Evolutionary conservation across 1,284 basidiomycete genomes (phyloP).

Genomic region (Stereum hirsutum): DNA sequence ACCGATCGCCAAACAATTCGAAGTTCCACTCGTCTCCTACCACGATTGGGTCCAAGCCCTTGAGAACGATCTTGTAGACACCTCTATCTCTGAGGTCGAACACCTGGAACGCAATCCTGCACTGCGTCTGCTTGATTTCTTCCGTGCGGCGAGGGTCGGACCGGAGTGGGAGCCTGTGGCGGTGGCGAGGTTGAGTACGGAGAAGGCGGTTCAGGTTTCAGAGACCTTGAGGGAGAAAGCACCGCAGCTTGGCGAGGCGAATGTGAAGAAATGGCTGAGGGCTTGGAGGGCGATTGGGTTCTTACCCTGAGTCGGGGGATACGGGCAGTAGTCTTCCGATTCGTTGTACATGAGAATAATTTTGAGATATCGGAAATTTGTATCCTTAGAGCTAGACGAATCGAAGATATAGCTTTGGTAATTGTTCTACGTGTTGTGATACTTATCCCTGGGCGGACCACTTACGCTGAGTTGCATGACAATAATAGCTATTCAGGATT

Average conservation of each 20-base stretch:
- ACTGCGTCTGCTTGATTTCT: constrained; percentile 21
- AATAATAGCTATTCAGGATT: no score
- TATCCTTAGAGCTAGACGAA: no score
- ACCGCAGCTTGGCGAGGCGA: constrained; percentile 10
- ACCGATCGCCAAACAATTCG: constrained; percentile 13
- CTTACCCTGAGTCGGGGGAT: constrained; percentile 7
- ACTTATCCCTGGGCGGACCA: no score
- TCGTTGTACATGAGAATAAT: no score
- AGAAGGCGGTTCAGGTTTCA: constrained; percentile 12
- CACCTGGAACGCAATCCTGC: constrained; percentile 19
- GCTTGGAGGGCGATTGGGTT: constrained; percentile 15
- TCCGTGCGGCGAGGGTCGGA: constrained; percentile 8
- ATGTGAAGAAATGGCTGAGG: constrained; percentile 15
- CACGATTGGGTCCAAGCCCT: constrained; percentile 20
- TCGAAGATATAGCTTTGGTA: no score
- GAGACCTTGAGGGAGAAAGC: constrained; percentile 11
- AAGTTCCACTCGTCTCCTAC: constrained; percentile 18
- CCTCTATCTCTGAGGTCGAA: constrained; percentile 11
- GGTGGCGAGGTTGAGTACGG: constrained; percentile 11
- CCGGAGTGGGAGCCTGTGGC: constrained; percentile 13
- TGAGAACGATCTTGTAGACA: constrained; percentile 9
- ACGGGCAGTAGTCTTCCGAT: no score
- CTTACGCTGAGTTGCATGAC: no score
- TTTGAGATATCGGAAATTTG: no score
- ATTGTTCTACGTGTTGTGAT: no score